Evolutionary conservation across 345 rosid species (phyloP), one percentile per base, ranked within the genome.

Genomic region (Kernera saxatilis): DNA sequence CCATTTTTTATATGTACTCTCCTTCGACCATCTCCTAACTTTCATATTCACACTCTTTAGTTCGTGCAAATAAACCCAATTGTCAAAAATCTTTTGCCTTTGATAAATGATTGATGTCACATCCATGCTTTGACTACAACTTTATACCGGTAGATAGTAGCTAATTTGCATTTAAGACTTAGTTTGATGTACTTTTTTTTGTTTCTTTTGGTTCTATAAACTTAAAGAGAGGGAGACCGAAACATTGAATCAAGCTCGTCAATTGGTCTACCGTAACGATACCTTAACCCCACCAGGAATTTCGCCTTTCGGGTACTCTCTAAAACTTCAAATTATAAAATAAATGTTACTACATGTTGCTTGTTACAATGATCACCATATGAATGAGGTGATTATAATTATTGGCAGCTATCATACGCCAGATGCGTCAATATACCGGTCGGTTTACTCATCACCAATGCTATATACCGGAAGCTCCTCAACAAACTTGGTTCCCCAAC

Each of bases 181-280:
- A 5, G 43, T 37, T 58, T 49, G 18, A 17, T 74, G 73, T 50
- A 48, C 30, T 50, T 64, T 41, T 50, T 22, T 19, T 10, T 50
- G n/a, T 19, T 10, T 62, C 29, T 29, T 61, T 8, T 76, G 37
- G 44, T 40, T 63, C 22, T n/a, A 53, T 33, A 70, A 70, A 11
- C 53, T 40, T 50, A 33, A 64, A 95, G 99, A 95, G 70, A 88
- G 98, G 64, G 99, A 95, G 97, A 95, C 96, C 66, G 99, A 95
- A 79, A 88, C 93, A 57, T 86, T 95, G 84, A 95, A 88, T 83
- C 87, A 87, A 53, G 99, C 99, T 84, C 98, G 98, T 71, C 99
- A 92, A 86, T 78, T 95, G 77, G 98, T 95, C 64, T 92, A 84
- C 79, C 88, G 74, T 60, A 86, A 81, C 77, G 98, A 90, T 70